A percentile compares a stretch with the other conserved stretches of the same genome.
Evolutionary conservation across 2,329 filamentous ascomycete species (phyloP).

Genomic region (Calonectria hawksworthii): DNA sequence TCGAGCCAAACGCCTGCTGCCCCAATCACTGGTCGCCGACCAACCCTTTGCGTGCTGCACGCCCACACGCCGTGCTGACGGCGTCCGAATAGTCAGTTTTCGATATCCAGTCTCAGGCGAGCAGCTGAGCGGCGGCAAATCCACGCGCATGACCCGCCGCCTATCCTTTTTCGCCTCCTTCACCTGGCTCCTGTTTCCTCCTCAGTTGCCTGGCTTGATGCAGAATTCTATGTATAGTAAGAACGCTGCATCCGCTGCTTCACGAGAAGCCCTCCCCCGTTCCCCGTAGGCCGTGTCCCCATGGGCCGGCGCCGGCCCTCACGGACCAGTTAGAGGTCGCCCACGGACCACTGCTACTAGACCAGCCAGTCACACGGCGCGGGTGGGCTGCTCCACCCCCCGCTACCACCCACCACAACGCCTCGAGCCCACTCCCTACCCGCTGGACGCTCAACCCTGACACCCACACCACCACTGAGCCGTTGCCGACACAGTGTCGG

Average conservation of each 20-base stretch:
- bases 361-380: slow-evolving; percentile 38
- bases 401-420: slow-evolving; percentile 19
- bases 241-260: slow-evolving; percentile 15
- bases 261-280: slow-evolving; percentile 12
- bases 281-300: slow-evolving; percentile 22
- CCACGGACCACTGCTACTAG: slow-evolving; percentile 36
- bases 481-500: slow-evolving; percentile 12
- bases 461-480: slow-evolving; percentile 14
- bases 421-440: slow-evolving; percentile 8
- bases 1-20: slow-evolving; percentile 6
- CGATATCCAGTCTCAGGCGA: slow-evolving; percentile 15
- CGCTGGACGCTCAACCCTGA: slow-evolving; percentile 13
- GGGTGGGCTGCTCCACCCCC: slow-evolving; percentile 18
- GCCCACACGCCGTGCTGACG: slow-evolving; percentile 8
- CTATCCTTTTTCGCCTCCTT: slow-evolving; percentile 4
- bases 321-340: slow-evolving; percentile 25
- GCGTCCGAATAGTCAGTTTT: slow-evolving; percentile 14
- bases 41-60: not conserved
- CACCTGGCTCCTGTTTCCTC: slow-evolving; percentile 5
- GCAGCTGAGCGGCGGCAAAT: slow-evolving; percentile 3
- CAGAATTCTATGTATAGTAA: slow-evolving; percentile 8
- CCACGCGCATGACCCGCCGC: slow-evolving; percentile 13
- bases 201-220: not conserved
- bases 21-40: not conserved
- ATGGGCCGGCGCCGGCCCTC: slow-evolving; percentile 21